phyloP scores from a whole-genome alignment of 2,329 filamentous ascomycete species.

The Penicillium sp. region DNA sequence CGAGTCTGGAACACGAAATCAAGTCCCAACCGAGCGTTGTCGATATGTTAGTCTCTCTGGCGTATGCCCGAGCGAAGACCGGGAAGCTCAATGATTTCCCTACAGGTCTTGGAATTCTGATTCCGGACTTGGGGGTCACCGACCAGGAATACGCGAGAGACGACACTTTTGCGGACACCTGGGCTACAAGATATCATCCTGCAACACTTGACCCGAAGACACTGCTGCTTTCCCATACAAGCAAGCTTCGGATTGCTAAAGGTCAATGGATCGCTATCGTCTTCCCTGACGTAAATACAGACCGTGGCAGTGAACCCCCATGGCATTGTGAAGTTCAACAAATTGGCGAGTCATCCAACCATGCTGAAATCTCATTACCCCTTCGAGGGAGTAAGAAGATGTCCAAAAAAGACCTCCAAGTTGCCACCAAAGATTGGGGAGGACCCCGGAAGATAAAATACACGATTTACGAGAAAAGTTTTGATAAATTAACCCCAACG shows the following conservation, averaged over 20 bases:
- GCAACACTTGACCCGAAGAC: neutral
- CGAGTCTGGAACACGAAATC: constrained; percentile 82
- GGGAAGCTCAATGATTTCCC: constrained; percentile 54
- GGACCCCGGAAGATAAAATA: constrained; percentile 14
- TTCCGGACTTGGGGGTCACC: constrained; percentile 37
- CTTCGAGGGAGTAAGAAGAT: constrained; percentile 9
- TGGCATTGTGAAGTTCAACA: constrained; percentile 52
- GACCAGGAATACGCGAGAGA: neutral
- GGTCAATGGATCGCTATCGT: constrained; percentile 56
- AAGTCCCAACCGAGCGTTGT: constrained; percentile 75
- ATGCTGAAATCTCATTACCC: constrained; percentile 38
- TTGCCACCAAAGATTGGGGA: too few species aligned
- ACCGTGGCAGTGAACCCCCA: constrained; percentile 12
- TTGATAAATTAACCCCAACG: constrained; percentile 36
- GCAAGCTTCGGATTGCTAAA: constrained; percentile 34
- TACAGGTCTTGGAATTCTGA: constrained; percentile 54
- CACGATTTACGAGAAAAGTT: constrained; percentile 37
- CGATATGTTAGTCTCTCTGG: constrained; percentile 80
- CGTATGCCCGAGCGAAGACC: constrained; percentile 59
- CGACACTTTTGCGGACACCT: neutral
- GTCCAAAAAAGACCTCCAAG: neutral
- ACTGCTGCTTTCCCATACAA: constrained; percentile 44
- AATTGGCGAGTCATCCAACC: constrained; percentile 39
- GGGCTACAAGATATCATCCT: neutral
- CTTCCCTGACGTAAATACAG: constrained; percentile 12